Conservation (phyloP, 768 basidiomycete species). For the Hebeloma cylindrosporum region DNA sequence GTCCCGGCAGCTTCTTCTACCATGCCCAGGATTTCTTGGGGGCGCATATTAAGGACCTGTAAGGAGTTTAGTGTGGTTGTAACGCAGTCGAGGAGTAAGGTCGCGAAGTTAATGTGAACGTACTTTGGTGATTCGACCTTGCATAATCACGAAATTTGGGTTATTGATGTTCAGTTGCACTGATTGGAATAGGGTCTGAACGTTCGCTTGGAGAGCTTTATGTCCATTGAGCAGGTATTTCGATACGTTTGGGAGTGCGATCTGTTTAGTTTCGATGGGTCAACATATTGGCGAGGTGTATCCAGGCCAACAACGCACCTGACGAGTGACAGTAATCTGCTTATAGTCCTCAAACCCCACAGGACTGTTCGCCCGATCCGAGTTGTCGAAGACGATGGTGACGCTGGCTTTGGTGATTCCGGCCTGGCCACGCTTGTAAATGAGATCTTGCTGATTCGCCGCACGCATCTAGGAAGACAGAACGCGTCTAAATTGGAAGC, state of each 20-base stretch:
- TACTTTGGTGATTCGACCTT: slow-evolving; percentile 98
- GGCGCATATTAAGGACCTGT: slow-evolving; percentile 94
- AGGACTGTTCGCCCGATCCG: slow-evolving; percentile 81
- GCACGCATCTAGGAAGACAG: slow-evolving; percentile 73
- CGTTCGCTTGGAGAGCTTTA: slow-evolving; percentile 78
- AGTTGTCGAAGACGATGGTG: slow-evolving; percentile 98
- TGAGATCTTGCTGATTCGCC: slow-evolving; percentile 93
- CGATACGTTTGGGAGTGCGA: slow-evolving; percentile 88
- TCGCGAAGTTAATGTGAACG: slow-evolving; percentile 11
- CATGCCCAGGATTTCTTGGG: slow-evolving; percentile 96
- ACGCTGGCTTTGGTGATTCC: slow-evolving; percentile 97
- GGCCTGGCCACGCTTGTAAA: slow-evolving; percentile 98
- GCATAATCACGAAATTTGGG: slow-evolving; percentile 99
- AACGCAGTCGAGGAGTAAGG: no score
- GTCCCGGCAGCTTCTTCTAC: slow-evolving; percentile 99
- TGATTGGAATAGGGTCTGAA: slow-evolving; percentile 93
- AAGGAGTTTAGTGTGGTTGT: no score
- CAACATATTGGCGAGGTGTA: neutral
- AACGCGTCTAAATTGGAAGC: slow-evolving; percentile 12
- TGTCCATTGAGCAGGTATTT: slow-evolving; percentile 98
- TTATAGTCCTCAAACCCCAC: slow-evolving; percentile 74
- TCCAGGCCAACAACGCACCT: slow-evolving; percentile 49
- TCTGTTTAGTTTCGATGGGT: slow-evolving; percentile 46
- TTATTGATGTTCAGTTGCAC: slow-evolving; percentile 99
- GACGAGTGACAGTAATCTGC: slow-evolving; percentile 96